Evolutionary conservation across 129 eudicot genomes (phyloP).

Genomic region (Flaveria ramosissima): DNA sequence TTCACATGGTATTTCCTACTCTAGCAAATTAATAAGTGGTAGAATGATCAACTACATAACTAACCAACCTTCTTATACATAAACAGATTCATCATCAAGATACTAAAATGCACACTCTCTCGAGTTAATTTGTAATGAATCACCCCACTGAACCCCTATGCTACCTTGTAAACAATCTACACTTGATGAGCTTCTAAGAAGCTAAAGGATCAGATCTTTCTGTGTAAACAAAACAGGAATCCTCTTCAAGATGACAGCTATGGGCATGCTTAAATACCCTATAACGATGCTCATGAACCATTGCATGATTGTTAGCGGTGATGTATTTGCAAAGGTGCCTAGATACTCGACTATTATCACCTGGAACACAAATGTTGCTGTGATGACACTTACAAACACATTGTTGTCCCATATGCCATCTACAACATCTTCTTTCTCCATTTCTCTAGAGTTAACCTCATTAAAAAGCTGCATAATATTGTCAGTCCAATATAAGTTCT

Average conservation of each 20-base stretch:
- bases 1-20: conserved; percentile 29
- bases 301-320: conserved; percentile 67
- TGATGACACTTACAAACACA: conserved; percentile 71
- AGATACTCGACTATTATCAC: conserved; percentile 78
- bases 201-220: conserved; percentile 28
- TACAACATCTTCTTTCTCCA: conserved; percentile 78
- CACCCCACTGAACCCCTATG: not conserved
- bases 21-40: conserved; percentile 11
- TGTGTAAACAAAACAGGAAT: conserved; percentile 40
- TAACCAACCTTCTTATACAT: conserved; percentile 29
- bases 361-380: conserved; percentile 67
- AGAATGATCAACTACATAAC: conserved; percentile 34
- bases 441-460: conserved; percentile 87
- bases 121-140: conserved; percentile 10
- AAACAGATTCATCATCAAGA: conserved; percentile 28
- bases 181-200: conserved; percentile 23
- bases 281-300: conserved; percentile 69
- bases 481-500: not conserved
- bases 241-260: conserved; percentile 68
- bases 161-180: conserved; percentile 33
- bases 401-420: conserved; percentile 71
- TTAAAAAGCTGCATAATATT: conserved; percentile 70
- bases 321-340: conserved; percentile 87
- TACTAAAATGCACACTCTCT: conserved; percentile 18
- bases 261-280: conserved; percentile 92